Evolutionary conservation across 305 asterid genomes (phyloP).

Genomic region (Rubia occidens): DNA sequence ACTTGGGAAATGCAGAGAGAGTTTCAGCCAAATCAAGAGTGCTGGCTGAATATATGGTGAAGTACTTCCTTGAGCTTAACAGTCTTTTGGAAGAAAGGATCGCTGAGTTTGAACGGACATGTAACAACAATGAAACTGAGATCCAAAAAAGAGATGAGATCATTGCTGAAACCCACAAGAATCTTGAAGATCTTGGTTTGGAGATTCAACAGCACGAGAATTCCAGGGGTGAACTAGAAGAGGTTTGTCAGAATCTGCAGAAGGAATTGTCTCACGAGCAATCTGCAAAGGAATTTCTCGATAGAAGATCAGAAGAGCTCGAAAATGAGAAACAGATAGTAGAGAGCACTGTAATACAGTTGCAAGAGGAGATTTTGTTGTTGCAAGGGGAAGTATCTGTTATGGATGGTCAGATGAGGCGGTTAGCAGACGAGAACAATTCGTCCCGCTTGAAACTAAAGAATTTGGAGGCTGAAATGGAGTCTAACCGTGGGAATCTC

Average conservation of each 20-base stretch:
- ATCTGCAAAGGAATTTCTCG: conserved; percentile 21
- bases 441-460: conserved; percentile 28
- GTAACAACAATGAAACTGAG: conserved; percentile 31
- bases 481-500: conserved; percentile 27
- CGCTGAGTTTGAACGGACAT: conserved; percentile 26
- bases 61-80: conserved; percentile 49
- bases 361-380: conserved; percentile 38
- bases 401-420: conserved; percentile 32
- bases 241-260: conserved; percentile 26
- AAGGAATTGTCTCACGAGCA: conserved; percentile 35
- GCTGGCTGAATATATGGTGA: conserved; percentile 22
- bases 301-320: conserved; percentile 22
- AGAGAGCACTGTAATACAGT: conserved; percentile 27
- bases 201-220: conserved; percentile 38
- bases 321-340: conserved; percentile 29
- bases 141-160: conserved; percentile 26
- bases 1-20: conserved; percentile 21
- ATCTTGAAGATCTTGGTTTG: conserved; percentile 30
- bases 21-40: conserved; percentile 13
- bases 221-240: conserved; percentile 32
- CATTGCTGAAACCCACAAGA: conserved; percentile 32
- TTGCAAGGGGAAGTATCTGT: conserved; percentile 25
- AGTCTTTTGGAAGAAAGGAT: conserved; percentile 48
- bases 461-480: conserved; percentile 35
- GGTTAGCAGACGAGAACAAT: conserved; percentile 36